Evolutionary conservation across 345 rosid genomes (phyloP).

Genomic region (Xanthoceras sorbifolium): DNA sequence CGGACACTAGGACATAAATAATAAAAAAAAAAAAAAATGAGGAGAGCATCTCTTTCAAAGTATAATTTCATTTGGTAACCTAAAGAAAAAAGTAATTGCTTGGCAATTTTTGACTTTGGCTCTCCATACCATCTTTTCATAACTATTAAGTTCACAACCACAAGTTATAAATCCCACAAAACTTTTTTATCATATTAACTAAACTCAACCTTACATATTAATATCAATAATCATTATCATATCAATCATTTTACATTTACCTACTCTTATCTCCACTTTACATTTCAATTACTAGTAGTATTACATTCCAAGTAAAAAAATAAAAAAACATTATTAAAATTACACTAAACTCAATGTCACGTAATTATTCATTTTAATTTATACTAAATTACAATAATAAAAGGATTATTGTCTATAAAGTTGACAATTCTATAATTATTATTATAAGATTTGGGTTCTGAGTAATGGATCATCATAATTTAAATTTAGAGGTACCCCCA

Average conservation of each 20-base stretch:
- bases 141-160: not conserved
- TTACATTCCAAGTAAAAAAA: too few species aligned
- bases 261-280: not conserved
- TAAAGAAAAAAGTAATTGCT: not conserved
- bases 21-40: not conserved
- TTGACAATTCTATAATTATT: too few species aligned
- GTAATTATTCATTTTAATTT: too few species aligned
- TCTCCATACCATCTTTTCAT: not conserved
- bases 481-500: too few species aligned
- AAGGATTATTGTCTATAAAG: too few species aligned
- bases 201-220: not conserved
- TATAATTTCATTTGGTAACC: not conserved
- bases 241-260: not conserved
- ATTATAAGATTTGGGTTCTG: too few species aligned
- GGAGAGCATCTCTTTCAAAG: not conserved
- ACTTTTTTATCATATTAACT: not conserved
- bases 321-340: too few species aligned
- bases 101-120: not conserved
- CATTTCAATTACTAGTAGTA: not conserved
- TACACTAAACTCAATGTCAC: too few species aligned
- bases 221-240: too few species aligned
- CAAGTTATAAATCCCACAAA: not conserved
- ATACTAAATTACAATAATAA: too few species aligned
- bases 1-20: not conserved
- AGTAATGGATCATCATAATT: too few species aligned